A percentile compares a stretch with the other conserved stretches of the same genome.
Evolutionary conservation across 768 basidiomycete genomes (phyloP).

Genomic region (Podaxis sp.): DNA sequence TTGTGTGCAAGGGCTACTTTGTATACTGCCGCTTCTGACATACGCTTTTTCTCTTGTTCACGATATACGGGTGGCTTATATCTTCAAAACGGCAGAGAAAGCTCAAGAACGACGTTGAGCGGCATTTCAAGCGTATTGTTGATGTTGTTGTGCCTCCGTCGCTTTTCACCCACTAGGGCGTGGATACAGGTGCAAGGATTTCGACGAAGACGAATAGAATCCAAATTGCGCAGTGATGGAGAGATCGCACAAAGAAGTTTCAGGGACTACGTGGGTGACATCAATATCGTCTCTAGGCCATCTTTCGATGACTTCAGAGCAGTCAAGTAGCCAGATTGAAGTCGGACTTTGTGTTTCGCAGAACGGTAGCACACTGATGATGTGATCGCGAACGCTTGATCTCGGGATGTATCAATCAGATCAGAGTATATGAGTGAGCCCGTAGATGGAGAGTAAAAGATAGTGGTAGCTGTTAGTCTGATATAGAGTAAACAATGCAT

Average conservation of each 20-base stretch:
- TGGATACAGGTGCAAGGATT: conserved; percentile 5
- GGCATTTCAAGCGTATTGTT: conserved; percentile 69
- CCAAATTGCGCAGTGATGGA: conserved; percentile 18
- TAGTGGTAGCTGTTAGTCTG: neutral
- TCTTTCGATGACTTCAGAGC: conserved; percentile 21
- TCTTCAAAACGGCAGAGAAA: conserved; percentile 61
- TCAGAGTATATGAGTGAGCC: conserved; percentile 54
- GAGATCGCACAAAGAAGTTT: conserved; percentile 1
- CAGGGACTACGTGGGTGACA: neutral
- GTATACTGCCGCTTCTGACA: conserved; percentile 76
- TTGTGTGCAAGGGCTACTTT: conserved; percentile 48
- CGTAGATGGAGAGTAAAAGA: conserved; percentile 37
- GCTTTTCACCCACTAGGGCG: conserved; percentile 58
- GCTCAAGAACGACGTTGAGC: conserved; percentile 57
- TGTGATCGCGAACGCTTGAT: conserved; percentile 37
- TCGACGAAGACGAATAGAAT: conserved; percentile 11
- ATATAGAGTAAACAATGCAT: neutral
- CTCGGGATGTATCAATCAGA: conserved; percentile 32
- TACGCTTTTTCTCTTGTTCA: conserved; percentile 29
- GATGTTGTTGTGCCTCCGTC: conserved; percentile 53
- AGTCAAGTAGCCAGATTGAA: neutral
- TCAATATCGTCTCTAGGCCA: conserved; percentile 28
- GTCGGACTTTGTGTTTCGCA: conserved; percentile 48
- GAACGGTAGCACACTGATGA: conserved; percentile 58
- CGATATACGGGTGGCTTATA: neutral